Percentiles rank a stretch among this genome's conserved stretches.
Evolutionary conservation across 2,329 filamentous ascomycete genomes (phyloP).

Genomic region (Fusarium haematococcum): DNA sequence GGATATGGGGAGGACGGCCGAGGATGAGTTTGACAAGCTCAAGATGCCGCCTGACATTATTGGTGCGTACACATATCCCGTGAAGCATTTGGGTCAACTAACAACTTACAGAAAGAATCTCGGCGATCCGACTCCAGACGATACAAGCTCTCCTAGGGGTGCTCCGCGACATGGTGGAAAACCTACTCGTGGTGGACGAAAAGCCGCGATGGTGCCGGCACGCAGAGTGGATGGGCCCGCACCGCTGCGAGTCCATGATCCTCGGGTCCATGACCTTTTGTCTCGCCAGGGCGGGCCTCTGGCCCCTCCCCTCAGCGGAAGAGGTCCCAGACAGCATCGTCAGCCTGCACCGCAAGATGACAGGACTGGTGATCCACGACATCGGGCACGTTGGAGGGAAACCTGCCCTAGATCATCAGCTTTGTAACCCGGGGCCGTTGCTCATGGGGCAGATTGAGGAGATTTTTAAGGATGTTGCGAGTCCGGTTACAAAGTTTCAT

Average conservation of each 20-base stretch:
- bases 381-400: slow-evolving; percentile 30
- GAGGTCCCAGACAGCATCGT: slow-evolving; percentile 43
- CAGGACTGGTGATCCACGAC: slow-evolving; percentile 45
- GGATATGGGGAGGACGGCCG: slow-evolving; percentile 8
- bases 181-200: slow-evolving; percentile 46
- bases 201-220: slow-evolving; percentile 49
- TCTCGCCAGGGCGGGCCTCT: slow-evolving; percentile 47
- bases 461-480: slow-evolving; percentile 34
- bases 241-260: slow-evolving; percentile 53
- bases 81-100: no score
- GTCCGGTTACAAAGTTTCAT: slow-evolving; percentile 15
- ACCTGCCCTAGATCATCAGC: slow-evolving; percentile 12
- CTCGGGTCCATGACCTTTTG: slow-evolving; percentile 51
- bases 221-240: slow-evolving; percentile 50
- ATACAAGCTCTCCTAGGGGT: slow-evolving; percentile 37
- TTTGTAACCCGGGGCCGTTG: slow-evolving; percentile 38
- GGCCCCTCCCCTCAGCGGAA: slow-evolving; percentile 45
- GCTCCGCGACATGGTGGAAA: slow-evolving; percentile 40
- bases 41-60: slow-evolving; percentile 27
- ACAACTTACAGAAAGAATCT: slow-evolving; percentile 23
- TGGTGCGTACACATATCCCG: slow-evolving; percentile 1
- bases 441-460: slow-evolving; percentile 34
- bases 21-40: slow-evolving; percentile 31
- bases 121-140: slow-evolving; percentile 35
- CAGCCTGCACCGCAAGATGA: slow-evolving; percentile 38